Conservation (phyloP, 78 protist genomes). For the Dictyostelium capitatum region DNA sequence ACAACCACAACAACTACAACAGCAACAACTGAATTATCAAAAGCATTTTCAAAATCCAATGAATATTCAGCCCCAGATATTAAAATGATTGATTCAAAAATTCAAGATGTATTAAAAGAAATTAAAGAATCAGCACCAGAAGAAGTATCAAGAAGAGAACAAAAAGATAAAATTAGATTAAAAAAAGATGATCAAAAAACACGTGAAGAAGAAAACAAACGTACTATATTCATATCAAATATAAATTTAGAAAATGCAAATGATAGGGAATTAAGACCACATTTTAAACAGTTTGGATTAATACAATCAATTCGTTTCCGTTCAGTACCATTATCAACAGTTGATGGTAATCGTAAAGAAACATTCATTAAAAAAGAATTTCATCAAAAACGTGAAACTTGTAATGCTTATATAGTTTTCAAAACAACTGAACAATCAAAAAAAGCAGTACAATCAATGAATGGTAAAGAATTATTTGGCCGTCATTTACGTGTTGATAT, state of each 20-base stretch:
- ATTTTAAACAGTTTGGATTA: slow-evolving; percentile 42
- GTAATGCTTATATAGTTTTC: slow-evolving; percentile 67
- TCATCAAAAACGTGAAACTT: slow-evolving; percentile 50
- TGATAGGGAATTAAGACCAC: neutral
- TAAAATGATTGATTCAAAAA: neutral
- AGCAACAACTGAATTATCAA: neutral
- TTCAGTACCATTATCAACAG: slow-evolving; percentile 25
- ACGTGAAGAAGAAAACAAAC: slow-evolving; percentile 19
- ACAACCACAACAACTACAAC: neutral
- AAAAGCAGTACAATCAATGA: neutral
- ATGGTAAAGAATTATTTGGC: slow-evolving; percentile 36
- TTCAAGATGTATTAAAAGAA: neutral
- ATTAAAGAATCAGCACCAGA: neutral
- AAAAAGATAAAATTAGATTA: neutral
- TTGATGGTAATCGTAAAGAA: slow-evolving; percentile 46
- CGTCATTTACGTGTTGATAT: slow-evolving; percentile 57
- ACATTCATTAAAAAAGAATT: slow-evolving; percentile 54
- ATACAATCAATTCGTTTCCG: slow-evolving; percentile 39
- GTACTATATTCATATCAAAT: slow-evolving; percentile 63
- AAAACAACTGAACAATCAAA: neutral
- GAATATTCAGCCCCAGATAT: slow-evolving; percentile 8
- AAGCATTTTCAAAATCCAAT: slow-evolving; percentile 38
- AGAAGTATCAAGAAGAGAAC: slow-evolving; percentile 2
- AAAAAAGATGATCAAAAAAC: neutral
- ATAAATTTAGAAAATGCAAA: slow-evolving; percentile 1